These are phyloP conservation scores for Alnus glutinosa DNA, from an alignment of 306 rosid genomes.

Conservation along the genomic window DNA sequence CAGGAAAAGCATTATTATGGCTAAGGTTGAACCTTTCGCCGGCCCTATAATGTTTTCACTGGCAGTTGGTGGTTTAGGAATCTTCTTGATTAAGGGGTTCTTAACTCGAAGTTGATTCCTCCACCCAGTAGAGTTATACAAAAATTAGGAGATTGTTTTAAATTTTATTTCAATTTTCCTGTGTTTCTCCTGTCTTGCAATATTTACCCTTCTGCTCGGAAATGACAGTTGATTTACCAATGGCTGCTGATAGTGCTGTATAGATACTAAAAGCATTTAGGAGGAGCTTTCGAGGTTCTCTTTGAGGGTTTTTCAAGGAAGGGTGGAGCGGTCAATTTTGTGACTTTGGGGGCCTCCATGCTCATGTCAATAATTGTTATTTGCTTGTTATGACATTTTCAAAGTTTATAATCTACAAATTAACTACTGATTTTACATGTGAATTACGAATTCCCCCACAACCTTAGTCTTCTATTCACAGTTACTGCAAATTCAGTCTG, in stretches of 20 bases:
- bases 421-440: no score
- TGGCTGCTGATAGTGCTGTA: conserved; percentile 22
- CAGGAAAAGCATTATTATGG: conserved; percentile 39
- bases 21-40: conserved; percentile 37
- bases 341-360: conserved; percentile 28
- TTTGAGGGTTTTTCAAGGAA: conserved; percentile 30
- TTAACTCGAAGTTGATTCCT: conserved; percentile 46
- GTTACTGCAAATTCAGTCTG: no score
- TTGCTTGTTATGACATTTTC: not conserved
- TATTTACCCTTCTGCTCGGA: conserved; percentile 46
- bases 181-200: not conserved
- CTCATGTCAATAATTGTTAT: not conserved
- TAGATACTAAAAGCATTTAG: conserved; percentile 29
- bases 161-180: not conserved
- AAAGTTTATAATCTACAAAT: not conserved
- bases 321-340: conserved; percentile 38
- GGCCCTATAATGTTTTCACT: conserved; percentile 46
- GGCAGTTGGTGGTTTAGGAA: conserved; percentile 70
- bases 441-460: no score
- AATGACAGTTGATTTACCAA: conserved; percentile 33
- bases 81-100: conserved; percentile 62
- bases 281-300: conserved; percentile 32
- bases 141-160: not conserved
- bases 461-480: no score
- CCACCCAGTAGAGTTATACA: not conserved